These are phyloP conservation scores for Lecanicillium sp. DNA, from an alignment of 2,329 filamentous ascomycete genomes.

Conservation along the genomic window DNA sequence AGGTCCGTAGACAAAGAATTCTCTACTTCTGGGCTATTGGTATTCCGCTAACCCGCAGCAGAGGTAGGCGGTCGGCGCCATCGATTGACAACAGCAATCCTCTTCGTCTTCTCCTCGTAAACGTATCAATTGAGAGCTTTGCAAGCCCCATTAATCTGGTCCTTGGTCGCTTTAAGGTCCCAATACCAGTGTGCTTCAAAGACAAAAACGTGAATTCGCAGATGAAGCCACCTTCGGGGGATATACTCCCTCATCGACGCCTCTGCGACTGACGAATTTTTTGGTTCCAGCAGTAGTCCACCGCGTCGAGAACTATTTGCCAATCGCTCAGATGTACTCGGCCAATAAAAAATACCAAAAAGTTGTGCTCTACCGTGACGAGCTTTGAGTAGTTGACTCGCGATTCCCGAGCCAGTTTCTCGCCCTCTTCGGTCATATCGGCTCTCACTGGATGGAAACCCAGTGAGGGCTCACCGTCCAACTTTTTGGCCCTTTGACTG, in stretches of 20 bases:
- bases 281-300: conserved; percentile 41
- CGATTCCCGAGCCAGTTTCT: conserved; percentile 41
- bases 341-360: conserved; percentile 51
- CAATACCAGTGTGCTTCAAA: background rate
- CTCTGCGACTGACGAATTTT: conserved; percentile 30
- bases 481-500: conserved; percentile 20
- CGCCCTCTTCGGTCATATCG: conserved; percentile 31
- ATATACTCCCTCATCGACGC: conserved; percentile 11
- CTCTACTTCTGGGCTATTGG: too few relatives aligned
- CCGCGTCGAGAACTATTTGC: conserved; percentile 33
- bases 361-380: conserved; percentile 49
- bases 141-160: too few relatives aligned
- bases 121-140: too few relatives aligned
- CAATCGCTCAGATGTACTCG: conserved; percentile 31
- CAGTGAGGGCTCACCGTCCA: conserved; percentile 36
- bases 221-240: conserved; percentile 9
- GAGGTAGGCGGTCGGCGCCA: too few relatives aligned
- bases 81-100: too few relatives aligned
- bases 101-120: too few relatives aligned
- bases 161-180: too few relatives aligned
- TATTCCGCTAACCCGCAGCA: too few relatives aligned
- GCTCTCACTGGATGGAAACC: conserved; percentile 41
- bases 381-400: conserved; percentile 52
- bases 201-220: background rate
- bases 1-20: too few relatives aligned